Percentiles rank a stretch among this genome's conserved stretches.
Conservation (phyloP, 371 early-diverging fungal species). For the Gilbertella persicaria region DNA sequence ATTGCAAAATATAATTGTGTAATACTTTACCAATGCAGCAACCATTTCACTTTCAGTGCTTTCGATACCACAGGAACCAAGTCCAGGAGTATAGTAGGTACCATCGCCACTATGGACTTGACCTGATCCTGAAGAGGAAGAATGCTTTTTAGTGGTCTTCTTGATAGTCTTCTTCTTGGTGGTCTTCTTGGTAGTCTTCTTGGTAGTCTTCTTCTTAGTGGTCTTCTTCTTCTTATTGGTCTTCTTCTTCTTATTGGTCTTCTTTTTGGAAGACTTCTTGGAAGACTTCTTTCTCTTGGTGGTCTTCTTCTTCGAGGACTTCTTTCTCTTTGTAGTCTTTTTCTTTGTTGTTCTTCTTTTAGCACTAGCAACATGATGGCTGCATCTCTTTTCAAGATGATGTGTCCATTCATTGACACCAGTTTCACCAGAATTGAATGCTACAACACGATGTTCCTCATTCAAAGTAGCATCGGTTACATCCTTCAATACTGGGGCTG, state of each 20-base stretch:
- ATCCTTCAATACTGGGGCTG: conserved; percentile 16
- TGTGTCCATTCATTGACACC: not conserved
- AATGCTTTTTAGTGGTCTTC: conserved; percentile 7
- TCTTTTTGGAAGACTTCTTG: conserved; percentile 5
- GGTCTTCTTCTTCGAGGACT: conserved; percentile 3
- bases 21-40: conserved; percentile 36
- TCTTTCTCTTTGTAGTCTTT: conserved; percentile 8
- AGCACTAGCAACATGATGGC: conserved; percentile 1
- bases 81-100: conserved; percentile 33
- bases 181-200: conserved; percentile 15
- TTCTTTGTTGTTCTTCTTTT: conserved; percentile 13
- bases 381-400: conserved; percentile 18
- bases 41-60: conserved; percentile 28
- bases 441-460: not conserved
- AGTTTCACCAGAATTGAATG: not conserved
- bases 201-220: conserved; percentile 16
- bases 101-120: conserved; percentile 34
- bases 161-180: conserved; percentile 17
- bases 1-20: not conserved
- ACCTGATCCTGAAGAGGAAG: not conserved
- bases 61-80: conserved; percentile 40
- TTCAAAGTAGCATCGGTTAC: not conserved
- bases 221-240: conserved; percentile 5
- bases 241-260: conserved; percentile 7
- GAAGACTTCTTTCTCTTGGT: conserved; percentile 7